Evolutionary conservation across 768 basidiomycete species (phyloP), one percentile per base, ranked within the genome.

Genomic region (Sporobolomyces phaffii): DNA sequence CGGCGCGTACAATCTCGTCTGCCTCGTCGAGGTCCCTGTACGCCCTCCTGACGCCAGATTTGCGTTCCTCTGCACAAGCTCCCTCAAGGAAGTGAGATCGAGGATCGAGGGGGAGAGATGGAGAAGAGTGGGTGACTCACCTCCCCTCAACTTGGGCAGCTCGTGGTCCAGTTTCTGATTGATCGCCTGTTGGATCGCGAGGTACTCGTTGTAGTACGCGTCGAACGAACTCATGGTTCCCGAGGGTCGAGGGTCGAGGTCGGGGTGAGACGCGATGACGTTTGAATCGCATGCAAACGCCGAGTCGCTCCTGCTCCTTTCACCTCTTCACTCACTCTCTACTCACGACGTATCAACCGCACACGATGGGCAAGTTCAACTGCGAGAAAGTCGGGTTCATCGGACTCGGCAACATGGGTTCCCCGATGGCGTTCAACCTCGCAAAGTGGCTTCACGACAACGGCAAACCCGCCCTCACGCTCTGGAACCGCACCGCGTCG

Each of bases 401-500:
- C 57, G 66, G 66, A 31, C 43, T 51, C 50, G 86, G 87, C 26
- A 82, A 83, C 26, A 88, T 90, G 84, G 89, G 88, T 14, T 83
- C 81, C 73, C 77, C 80, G 24, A 91, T 92, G 87, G 87, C 87
- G 9, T 81, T 82, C 41, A 94, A 93, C 77, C 81, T 94, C 38
- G 88, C 88, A 38, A 83, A 78, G 47, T 79, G 82, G 69, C 81
- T 78, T 49, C 77, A 78, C 24, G 71, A 78, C 7, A 78, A 81
- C 49, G 65, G 76, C 40, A 75, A 74, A 18, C 76, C 74, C 0
- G 84, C 89, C 5, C 75, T 92, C 54, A 76, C 86, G 40, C 81
- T 93, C 13, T 91, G 84, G 81, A 94, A 92, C 75, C 84, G 91
- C n/a, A 82, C 85, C 10, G 60, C 76, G 7, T 80, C 82, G 36